phyloP scores from a whole-genome alignment of 2,329 filamentous ascomycete genomes.

The Botrytis medusae region DNA sequence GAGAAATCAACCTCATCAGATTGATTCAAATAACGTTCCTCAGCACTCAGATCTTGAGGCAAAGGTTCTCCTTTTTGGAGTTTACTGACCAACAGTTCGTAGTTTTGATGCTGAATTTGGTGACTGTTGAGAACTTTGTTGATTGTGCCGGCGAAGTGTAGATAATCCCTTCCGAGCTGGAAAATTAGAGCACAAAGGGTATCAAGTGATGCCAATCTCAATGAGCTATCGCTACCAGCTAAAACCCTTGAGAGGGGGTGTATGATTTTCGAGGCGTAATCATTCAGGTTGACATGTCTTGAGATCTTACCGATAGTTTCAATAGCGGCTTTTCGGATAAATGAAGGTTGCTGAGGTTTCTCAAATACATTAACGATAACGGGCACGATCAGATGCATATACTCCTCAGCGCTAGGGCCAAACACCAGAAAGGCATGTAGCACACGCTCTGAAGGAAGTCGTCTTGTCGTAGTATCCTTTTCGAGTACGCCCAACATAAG shows the following conservation, averaged over 20 bases:
- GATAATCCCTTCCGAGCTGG: slow-evolving; percentile 91
- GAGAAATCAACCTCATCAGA: slow-evolving; percentile 78
- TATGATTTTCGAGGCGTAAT: slow-evolving; percentile 94
- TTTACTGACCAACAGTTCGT: slow-evolving; percentile 88
- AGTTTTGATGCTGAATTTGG: slow-evolving; percentile 85
- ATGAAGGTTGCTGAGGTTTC: slow-evolving; percentile 75
- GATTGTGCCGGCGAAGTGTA: slow-evolving; percentile 90
- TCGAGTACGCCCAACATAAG: slow-evolving; percentile 94
- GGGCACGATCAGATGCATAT: slow-evolving; percentile 98
- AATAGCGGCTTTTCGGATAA: slow-evolving; percentile 83
- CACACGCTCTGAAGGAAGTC: slow-evolving; percentile 84
- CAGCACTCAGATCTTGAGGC: slow-evolving; percentile 90
- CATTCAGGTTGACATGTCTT: slow-evolving; percentile 93
- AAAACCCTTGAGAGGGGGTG: slow-evolving; percentile 87
- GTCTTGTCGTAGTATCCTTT: slow-evolving; percentile 72
- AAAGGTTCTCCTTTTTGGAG: slow-evolving; percentile 91
- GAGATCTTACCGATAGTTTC: slow-evolving; percentile 94
- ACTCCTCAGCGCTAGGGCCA: slow-evolving; percentile 92
- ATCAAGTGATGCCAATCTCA: slow-evolving; percentile 83
- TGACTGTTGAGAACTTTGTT: slow-evolving; percentile 80
- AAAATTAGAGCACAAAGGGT: slow-evolving; percentile 94
- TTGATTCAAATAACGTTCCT: slow-evolving; percentile 74
- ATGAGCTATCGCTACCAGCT: slow-evolving; percentile 65
- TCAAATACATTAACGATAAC: slow-evolving; percentile 95
- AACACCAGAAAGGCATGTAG: slow-evolving; percentile 95